Conservation (phyloP, 1,139 yeast genomes). For the Sugiyamaella sp. region DNA sequence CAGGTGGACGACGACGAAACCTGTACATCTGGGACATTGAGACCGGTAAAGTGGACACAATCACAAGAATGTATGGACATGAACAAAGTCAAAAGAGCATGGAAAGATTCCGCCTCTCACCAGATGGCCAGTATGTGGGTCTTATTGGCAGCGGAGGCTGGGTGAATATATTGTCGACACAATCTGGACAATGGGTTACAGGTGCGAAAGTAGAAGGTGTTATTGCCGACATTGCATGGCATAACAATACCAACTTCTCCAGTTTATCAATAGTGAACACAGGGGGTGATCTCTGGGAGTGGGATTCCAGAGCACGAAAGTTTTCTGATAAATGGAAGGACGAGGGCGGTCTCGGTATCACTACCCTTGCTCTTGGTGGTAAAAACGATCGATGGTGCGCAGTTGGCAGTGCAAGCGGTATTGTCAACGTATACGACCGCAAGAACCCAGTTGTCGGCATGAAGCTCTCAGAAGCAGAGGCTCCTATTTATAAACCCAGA, state of each 20-base stretch:
- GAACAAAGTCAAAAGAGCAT: conserved; percentile 83
- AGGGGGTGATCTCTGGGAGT: conserved; percentile 93
- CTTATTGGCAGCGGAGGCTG: conserved; percentile 87
- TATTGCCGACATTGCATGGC: conserved; percentile 77
- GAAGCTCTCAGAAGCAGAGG: conserved; percentile 33
- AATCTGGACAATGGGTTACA: conserved; percentile 80
- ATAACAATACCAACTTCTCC: conserved; percentile 45
- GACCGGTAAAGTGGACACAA: conserved; percentile 75
- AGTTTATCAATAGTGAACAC: conserved; percentile 63
- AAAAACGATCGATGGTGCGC: conserved; percentile 79
- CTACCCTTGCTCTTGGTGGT: conserved; percentile 81
- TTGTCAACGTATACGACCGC: conserved; percentile 84
- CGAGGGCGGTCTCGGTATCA: conserved; percentile 82
- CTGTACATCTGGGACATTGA: conserved; percentile 91
- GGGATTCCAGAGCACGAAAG: conserved; percentile 54
- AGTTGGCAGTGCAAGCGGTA: conserved; percentile 84
- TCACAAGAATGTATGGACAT: conserved; percentile 89
- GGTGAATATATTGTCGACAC: conserved; percentile 77
- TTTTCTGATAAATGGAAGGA: conserved; percentile 79
- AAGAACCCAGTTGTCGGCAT: conserved; percentile 36
- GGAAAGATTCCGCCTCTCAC: conserved; percentile 70
- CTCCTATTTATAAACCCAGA: conserved; percentile 38
- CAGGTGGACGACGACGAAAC: conserved; percentile 90
- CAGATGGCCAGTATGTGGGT: conserved; percentile 71
- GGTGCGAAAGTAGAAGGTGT: conserved; percentile 91